phyloP scores from a whole-genome alignment of 2,329 filamentous ascomycete species.

The Sarocladium kiliense region DNA sequence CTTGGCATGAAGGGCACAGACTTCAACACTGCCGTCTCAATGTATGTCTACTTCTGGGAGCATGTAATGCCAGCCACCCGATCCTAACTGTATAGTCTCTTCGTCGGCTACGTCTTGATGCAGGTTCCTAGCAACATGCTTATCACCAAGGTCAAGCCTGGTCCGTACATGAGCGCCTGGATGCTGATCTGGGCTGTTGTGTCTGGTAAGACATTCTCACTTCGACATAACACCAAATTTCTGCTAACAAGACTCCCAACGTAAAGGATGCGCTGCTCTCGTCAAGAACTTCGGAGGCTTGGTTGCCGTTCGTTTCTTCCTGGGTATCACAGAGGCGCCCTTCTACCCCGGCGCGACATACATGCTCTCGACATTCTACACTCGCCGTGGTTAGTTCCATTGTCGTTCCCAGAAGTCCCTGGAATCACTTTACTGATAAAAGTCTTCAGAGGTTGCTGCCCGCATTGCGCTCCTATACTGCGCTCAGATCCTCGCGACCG shows the following conservation, averaged over 20 bases:
- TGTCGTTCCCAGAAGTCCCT: accelerated
- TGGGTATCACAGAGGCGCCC: constrained; percentile 34
- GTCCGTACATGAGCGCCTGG: constrained; percentile 35
- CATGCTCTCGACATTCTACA: constrained; percentile 28
- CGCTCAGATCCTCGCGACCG: constrained; percentile 61
- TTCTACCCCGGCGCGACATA: constrained; percentile 35
- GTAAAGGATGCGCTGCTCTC: constrained; percentile 26
- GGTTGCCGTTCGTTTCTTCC: constrained; percentile 30
- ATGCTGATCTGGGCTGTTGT: constrained; percentile 37
- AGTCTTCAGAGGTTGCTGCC: constrained; percentile 55
- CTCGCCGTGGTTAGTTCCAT: constrained; percentile 20
- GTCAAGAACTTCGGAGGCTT: constrained; percentile 29
- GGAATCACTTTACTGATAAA: constrained; percentile 17
- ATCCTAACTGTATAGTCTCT: constrained; percentile 19
- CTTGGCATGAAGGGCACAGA: constrained; percentile 49
- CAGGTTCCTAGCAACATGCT: constrained; percentile 37
- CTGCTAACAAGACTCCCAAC: no score
- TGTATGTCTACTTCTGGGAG: constrained; percentile 17
- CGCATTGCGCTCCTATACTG: constrained; percentile 54
- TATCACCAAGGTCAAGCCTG: constrained; percentile 34
- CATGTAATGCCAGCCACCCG: not conserved
- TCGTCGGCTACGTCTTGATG: constrained; percentile 39
- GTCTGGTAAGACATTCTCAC: constrained; percentile 18
- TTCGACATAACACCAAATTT: not conserved
- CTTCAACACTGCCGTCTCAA: constrained; percentile 42